Base-by-base conservation (phyloP, 495 filamentous ascomycete genomes). In the Penicillium salamii region DNA sequence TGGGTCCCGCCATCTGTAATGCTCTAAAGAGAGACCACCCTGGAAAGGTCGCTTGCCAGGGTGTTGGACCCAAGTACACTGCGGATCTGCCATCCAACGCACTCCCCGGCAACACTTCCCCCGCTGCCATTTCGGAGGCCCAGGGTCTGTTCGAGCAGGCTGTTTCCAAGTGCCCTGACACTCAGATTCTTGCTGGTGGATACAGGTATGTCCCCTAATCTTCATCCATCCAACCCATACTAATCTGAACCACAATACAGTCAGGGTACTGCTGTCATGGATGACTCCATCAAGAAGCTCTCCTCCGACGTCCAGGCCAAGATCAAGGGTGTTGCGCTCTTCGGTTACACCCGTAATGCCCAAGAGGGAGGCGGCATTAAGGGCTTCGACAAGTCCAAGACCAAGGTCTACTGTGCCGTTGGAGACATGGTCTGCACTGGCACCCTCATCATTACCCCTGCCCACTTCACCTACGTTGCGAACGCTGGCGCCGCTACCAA, bases 261-360 rank as follows among this genome's bases (percentile, higher is more conserved):
- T 55, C 80, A 83, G 61, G 81, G 81, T 33, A 78, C 79, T 4
- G 79, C 80, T 18, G 65, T 84, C 35, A 71, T 74, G 41, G 72
- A 79, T 46, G 69, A 65, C 38, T 70, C 78, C 1, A 67, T 81
- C 44, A 62, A 73, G 37, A 46, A 60, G 11, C 67, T 76, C 5
- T 58, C 63, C 11, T 58, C 66, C 2, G 50, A 59, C 23, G 68
- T 79, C 31, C 63, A 70, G 49, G 59, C 71, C 40, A 69, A 72
- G 57, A 75, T 83, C 52, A 75, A 71, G 37, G 78, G 75, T 21
- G 78, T 78, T 9, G 72, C 79, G n/a, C 69, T 78, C 0, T 83
- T 75, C 36, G 80, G 81, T 3, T 78, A 82, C 54, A 82, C 80
- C 33, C 74, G 79, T 51, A 81, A 81, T 59, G 55, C 66, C 29